Conservation (phyloP, 1,284 basidiomycete species). For the Tetrapyrgos nigripes region DNA sequence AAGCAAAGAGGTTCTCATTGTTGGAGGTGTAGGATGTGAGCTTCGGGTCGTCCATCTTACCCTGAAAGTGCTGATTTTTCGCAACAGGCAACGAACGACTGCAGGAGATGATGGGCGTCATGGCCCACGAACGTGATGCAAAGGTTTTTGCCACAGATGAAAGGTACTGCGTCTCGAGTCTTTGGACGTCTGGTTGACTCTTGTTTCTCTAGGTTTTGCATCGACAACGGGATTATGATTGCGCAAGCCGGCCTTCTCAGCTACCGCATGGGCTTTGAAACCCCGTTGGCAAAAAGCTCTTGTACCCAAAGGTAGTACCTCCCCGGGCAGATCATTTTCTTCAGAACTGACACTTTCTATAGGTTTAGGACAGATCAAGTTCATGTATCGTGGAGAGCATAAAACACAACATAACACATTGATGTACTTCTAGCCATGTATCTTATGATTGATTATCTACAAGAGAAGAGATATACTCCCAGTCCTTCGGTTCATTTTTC, state of each 20-base stretch:
- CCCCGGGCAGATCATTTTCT: background rate
- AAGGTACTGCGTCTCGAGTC: slow-evolving; percentile 56
- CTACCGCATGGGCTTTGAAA: slow-evolving; percentile 91
- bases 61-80: background rate
- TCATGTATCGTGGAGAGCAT: slow-evolving; percentile 84
- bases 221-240: slow-evolving; percentile 99
- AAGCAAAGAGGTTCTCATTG: slow-evolving; percentile 95
- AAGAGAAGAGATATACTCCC: slow-evolving; percentile 53
- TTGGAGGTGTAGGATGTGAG: slow-evolving; percentile 97
- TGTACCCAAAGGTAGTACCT: slow-evolving; percentile 84
- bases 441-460: slow-evolving; percentile 8
- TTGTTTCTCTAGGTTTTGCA: slow-evolving; percentile 80
- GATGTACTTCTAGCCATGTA: background rate
- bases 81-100: slow-evolving; percentile 86
- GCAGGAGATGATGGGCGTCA: slow-evolving; percentile 99
- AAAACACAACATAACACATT: slow-evolving; percentile 22
- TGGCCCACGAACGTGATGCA: slow-evolving; percentile 92
- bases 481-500: slow-evolving; percentile 52
- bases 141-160: slow-evolving; percentile 97
- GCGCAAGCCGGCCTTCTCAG: slow-evolving; percentile 96
- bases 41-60: slow-evolving; percentile 22
- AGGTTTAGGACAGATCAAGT: slow-evolving; percentile 95
- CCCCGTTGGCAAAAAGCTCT: slow-evolving; percentile 79
- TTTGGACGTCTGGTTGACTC: slow-evolving; percentile 9
- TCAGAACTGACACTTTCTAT: slow-evolving; percentile 13